These are phyloP conservation scores for Posidonia australis DNA, from an alignment of 106 monocot genomes.

Conservation along the genomic window DNA sequence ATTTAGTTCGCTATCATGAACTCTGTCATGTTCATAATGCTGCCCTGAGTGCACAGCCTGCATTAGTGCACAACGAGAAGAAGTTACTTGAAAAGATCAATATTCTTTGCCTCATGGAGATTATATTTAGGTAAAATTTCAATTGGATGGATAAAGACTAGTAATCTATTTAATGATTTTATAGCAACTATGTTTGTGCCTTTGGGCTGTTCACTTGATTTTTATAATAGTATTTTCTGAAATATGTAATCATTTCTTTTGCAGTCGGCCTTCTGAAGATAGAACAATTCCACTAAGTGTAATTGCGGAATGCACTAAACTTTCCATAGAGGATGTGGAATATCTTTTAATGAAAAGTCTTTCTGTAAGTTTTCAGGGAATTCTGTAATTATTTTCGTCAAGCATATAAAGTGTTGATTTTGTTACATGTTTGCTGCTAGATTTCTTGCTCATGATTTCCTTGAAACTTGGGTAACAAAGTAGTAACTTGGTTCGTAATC, in stretches of 20 bases:
- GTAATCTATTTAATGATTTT: no score
- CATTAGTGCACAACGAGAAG: conserved; percentile 70
- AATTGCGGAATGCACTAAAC: conserved; percentile 81
- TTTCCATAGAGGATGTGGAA: conserved; percentile 85
- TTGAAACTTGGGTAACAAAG: no score
- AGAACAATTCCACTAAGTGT: conserved; percentile 76
- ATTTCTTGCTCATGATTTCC: no score
- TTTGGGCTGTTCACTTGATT: background rate
- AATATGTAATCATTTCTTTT: conserved; percentile 5
- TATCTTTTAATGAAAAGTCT: conserved; percentile 97
- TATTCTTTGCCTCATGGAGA: conserved; percentile 96
- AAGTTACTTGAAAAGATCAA: conserved; percentile 91
- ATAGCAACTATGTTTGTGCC: no score
- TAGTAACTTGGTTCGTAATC: no score
- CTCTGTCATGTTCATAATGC: conserved; percentile 82
- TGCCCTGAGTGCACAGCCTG: conserved; percentile 83
- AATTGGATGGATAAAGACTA: background rate
- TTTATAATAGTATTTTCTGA: background rate
- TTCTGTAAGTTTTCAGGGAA: conserved; percentile 42
- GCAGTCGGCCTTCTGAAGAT: conserved; percentile 89
- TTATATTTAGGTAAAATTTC: conserved; percentile 72
- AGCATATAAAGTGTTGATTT: background rate
- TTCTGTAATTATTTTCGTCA: background rate
- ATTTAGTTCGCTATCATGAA: conserved; percentile 77
- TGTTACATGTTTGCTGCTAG: no score